Evolutionary conservation across 2,329 filamentous ascomycete species (phyloP), one percentile per base, ranked within the genome.

Genomic region (Apiospora pterosperma): DNA sequence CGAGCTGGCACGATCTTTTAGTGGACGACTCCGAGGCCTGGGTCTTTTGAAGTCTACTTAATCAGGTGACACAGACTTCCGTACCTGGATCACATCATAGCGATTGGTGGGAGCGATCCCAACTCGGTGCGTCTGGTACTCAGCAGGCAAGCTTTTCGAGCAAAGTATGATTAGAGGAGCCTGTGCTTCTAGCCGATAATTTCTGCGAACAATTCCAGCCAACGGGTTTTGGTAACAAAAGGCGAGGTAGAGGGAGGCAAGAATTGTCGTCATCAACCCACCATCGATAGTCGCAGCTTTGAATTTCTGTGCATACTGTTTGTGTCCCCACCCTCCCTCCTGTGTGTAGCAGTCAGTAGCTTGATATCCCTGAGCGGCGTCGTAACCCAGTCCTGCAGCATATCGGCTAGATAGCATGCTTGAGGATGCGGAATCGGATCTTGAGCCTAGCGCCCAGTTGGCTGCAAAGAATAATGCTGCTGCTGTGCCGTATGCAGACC

Each of bases 41-140:
- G 36, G 44, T 16, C 23, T 48, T 48, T 55, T n/a, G 25, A 31
- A 28, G 16, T n/a, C 48, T 55, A 34, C 48, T 28, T 34, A 55
- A 55, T 34, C 28, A 19, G 48, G 48, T 34, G 19, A 34, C 25
- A 52, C 48, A 55, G 28, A 34, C 48, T 55, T 55, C 48, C 28
- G 48, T 55, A 34, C 48, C 48, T 34, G 48, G 48, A 55, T 55
- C 48, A 34, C 48, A 55, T 55, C 48, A 55, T 55, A 55, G 48
- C 25, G 48, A 55, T 55, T 55, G 48, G 48, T 28, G 48, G 48
- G 28, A 34, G 28, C 48, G 48, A 34, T 34, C 19, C 28, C 28
- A 55, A 55, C 48, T 55, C 48, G 31, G 48, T 55, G 28, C 48
- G n/a, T n/a, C 3, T 34, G 48, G 48, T 34, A 34, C 48, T 55